These are phyloP conservation scores for Davidsoniella neocaledoniae DNA, from an alignment of 2,329 filamentous ascomycete genomes.

Conservation along the genomic window DNA sequence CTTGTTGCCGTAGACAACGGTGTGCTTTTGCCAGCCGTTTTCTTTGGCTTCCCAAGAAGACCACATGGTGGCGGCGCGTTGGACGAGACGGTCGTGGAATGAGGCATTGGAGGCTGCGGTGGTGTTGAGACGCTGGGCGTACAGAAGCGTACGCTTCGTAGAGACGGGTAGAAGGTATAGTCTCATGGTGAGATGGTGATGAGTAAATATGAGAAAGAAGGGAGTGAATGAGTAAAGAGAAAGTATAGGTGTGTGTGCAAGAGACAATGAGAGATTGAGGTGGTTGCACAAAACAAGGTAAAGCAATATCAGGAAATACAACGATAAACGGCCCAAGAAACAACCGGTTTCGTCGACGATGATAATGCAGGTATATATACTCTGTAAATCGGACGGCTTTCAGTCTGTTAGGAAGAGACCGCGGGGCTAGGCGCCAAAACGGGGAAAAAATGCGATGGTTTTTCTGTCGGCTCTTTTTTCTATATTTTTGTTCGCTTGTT, in stretches of 20 bases:
- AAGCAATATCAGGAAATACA: neutral
- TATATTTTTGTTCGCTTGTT: too few species aligned
- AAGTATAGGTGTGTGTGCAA: neutral
- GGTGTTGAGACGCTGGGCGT: slow-evolving; percentile 61
- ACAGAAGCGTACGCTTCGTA: slow-evolving; percentile 76
- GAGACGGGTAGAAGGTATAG: slow-evolving; percentile 89
- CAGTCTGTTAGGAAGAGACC: slow-evolving; percentile 7
- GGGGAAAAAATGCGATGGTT: too few species aligned
- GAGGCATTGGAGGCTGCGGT: slow-evolving; percentile 20
- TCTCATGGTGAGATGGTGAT: slow-evolving; percentile 48
- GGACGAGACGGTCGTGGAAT: slow-evolving; percentile 47
- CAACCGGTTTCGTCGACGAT: neutral
- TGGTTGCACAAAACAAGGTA: neutral
- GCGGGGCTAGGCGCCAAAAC: slow-evolving; percentile 2
- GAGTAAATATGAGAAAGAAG: neutral
- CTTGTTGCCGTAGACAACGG: slow-evolving; percentile 75
- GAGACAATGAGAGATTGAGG: neutral
- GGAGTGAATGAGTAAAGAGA: neutral
- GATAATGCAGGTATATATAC: neutral
- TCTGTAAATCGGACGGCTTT: neutral
- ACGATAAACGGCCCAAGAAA: neutral
- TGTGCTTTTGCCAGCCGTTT: slow-evolving; percentile 70
- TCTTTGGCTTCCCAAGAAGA: slow-evolving; percentile 73
- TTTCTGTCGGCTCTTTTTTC: too few species aligned
- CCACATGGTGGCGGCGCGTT: slow-evolving; percentile 63